Percentiles rank a stretch among this genome's conserved stretches.
Evolutionary conservation across 768 basidiomycete genomes (phyloP).

Genomic region (Agrocybe chaxingu): DNA sequence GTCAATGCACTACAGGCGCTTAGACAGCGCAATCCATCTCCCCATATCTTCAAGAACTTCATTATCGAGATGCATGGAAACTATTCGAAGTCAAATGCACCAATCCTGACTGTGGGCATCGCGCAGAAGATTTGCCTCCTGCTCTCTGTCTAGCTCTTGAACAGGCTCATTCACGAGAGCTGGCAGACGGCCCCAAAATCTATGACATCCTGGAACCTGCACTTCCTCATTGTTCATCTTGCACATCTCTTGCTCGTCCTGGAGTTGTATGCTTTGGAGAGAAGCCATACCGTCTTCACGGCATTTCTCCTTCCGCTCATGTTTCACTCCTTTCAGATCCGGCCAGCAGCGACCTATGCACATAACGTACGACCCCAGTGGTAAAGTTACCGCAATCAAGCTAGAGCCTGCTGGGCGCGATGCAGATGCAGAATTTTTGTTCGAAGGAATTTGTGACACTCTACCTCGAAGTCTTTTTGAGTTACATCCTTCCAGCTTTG

Average conservation of each 20-base stretch:
- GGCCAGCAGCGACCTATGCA: too few species aligned
- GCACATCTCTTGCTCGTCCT: conserved; percentile 31
- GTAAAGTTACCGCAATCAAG: too few species aligned
- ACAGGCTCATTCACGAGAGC: not conserved
- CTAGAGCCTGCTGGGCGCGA: too few species aligned
- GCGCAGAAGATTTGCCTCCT: conserved; percentile 3
- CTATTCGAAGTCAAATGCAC: conserved; percentile 39
- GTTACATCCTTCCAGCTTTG: too few species aligned
- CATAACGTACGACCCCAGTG: too few species aligned
- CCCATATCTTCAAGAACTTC: conserved; percentile 4
- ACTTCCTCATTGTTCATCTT: conserved; percentile 4
- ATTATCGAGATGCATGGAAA: conserved; percentile 50
- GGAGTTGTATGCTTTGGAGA: conserved; percentile 46
- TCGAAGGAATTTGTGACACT: too few species aligned
- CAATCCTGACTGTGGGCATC: conserved; percentile 7
- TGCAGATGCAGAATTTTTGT: too few species aligned
- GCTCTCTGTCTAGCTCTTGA: conserved; percentile 6
- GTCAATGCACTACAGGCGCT: conserved; percentile 23
- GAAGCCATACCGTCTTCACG: conserved; percentile 14
- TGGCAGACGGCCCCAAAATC: conserved; percentile 5
- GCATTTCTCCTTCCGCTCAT: too few species aligned
- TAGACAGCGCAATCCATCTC: conserved; percentile 3
- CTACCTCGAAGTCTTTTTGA: too few species aligned
- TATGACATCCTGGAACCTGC: not conserved
- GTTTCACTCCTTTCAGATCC: too few species aligned